These are phyloP conservation scores for Ascochyta pisi DNA, from an alignment of 2,329 filamentous ascomycete species.

Conservation along the genomic window DNA sequence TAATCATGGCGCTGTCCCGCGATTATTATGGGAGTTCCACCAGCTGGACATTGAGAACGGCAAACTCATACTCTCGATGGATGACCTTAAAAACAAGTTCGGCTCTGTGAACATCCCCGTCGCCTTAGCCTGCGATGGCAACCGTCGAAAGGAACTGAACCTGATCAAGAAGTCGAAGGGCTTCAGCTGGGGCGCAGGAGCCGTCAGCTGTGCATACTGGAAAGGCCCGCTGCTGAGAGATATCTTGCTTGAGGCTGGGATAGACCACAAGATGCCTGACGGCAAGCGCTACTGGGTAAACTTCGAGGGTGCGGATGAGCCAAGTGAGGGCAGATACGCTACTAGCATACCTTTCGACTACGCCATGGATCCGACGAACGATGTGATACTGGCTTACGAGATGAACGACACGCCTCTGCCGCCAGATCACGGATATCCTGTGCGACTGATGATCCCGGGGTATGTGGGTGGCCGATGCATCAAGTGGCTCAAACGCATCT, in stretches of 20 bases:
- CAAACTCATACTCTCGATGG: constrained; percentile 51
- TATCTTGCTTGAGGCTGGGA: constrained; percentile 54
- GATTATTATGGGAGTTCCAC: constrained; percentile 59
- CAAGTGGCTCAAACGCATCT: constrained; percentile 62
- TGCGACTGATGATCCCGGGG: constrained; percentile 58
- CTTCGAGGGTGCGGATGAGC: constrained; percentile 59
- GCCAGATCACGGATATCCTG: constrained; percentile 56
- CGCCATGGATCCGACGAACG: constrained; percentile 15
- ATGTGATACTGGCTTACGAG: constrained; percentile 37
- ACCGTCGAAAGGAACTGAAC: constrained; percentile 62
- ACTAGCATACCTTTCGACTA: constrained; percentile 52
- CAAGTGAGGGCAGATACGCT: constrained; percentile 60
- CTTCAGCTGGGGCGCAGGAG: constrained; percentile 63
- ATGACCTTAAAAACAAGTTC: constrained; percentile 55
- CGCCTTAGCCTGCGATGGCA: constrained; percentile 64
- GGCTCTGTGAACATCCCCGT: constrained; percentile 59
- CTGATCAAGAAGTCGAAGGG: constrained; percentile 59
- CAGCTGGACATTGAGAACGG: constrained; percentile 54
- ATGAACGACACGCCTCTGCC: constrained; percentile 56
- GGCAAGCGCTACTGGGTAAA: constrained; percentile 53
- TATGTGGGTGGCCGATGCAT: constrained; percentile 60
- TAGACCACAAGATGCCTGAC: constrained; percentile 27
- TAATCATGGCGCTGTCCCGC: constrained; percentile 62
- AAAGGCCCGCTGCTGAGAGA: constrained; percentile 51
- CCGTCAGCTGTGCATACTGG: constrained; percentile 58